Percentiles rank a stretch among this genome's conserved stretches.
Evolutionary conservation across 495 filamentous ascomycete species (phyloP).

Genomic region (Cercophora scortea): DNA sequence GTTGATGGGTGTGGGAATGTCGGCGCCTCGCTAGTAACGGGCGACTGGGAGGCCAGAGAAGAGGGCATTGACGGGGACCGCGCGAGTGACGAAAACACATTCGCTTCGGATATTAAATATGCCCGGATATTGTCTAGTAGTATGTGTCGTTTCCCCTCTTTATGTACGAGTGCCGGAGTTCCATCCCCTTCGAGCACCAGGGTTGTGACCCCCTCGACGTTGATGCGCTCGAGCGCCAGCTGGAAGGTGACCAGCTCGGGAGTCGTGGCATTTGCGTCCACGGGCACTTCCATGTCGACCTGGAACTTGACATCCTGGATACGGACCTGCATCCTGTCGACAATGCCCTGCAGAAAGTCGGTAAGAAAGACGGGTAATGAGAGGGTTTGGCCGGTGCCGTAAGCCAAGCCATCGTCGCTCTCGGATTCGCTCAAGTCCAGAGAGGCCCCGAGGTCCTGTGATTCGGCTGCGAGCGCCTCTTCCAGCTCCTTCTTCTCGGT

Average conservation of each 20-base stretch:
- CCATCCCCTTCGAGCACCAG: conserved; percentile 21
- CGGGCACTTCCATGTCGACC: conserved; percentile 55
- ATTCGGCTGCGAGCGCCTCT: conserved; percentile 62
- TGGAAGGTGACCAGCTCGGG: conserved; percentile 54
- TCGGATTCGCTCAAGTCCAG: conserved; percentile 49
- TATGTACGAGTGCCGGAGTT: conserved; percentile 22
- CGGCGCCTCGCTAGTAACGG: conserved; percentile 15
- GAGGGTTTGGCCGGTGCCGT: conserved; percentile 66
- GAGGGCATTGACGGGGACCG: conserved; percentile 55
- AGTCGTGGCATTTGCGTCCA: conserved; percentile 46
- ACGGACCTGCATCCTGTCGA: conserved; percentile 67
- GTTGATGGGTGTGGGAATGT: conserved; percentile 4
- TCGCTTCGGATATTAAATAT: conserved; percentile 62
- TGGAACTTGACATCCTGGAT: conserved; percentile 51
- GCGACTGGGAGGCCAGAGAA: conserved; percentile 46
- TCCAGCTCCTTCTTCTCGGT: conserved; percentile 71
- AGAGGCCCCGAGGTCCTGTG: conserved; percentile 53
- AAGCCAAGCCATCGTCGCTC: conserved; percentile 54
- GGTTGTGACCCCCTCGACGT: conserved; percentile 56
- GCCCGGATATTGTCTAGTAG: conserved; percentile 54
- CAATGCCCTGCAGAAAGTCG: conserved; percentile 72
- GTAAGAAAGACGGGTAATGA: conserved; percentile 77
- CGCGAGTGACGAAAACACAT: conserved; percentile 60
- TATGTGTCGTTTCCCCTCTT: conserved; percentile 59
- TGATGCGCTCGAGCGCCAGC: conserved; percentile 57